These are phyloP conservation scores for Thyridium curvatum DNA, from an alignment of 2,329 filamentous ascomycete species.

Conservation along the genomic window DNA sequence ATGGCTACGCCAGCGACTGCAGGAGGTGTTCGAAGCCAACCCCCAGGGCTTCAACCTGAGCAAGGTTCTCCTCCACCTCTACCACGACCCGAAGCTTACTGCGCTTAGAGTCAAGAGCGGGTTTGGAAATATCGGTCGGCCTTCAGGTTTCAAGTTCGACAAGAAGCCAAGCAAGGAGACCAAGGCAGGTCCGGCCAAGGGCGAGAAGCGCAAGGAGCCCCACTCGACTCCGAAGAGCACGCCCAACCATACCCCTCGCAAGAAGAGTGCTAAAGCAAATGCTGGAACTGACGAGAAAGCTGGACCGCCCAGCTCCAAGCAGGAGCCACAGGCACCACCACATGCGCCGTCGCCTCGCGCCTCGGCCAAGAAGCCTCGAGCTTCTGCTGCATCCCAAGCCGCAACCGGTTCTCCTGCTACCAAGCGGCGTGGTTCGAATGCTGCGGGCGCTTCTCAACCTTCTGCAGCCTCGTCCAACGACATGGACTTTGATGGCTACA, in stretches of 20 bases:
- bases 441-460: neutral
- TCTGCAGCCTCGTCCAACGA: slow-evolving; percentile 20
- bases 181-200: slow-evolving; percentile 10
- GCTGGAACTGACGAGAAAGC: neutral
- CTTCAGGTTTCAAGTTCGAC: slow-evolving; percentile 37
- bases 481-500: slow-evolving; percentile 39
- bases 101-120: slow-evolving; percentile 44
- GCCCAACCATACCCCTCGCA: slow-evolving; percentile 1
- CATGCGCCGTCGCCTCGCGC: no score
- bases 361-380: no score
- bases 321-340: no score
- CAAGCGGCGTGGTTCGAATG: neutral
- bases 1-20: slow-evolving; percentile 51
- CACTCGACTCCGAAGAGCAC: slow-evolving; percentile 11
- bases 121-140: slow-evolving; percentile 51
- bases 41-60: slow-evolving; percentile 44
- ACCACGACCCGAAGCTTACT: slow-evolving; percentile 47
- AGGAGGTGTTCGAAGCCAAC: slow-evolving; percentile 37
- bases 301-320: neutral
- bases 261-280: neutral
- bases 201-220: slow-evolving; percentile 16
- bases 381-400: no score
- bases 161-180: slow-evolving; percentile 15
- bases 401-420: no score
- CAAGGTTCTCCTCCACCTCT: slow-evolving; percentile 45